These are phyloP conservation scores for Aspergillus sp. DNA, from an alignment of 2,329 filamentous ascomycete species.

Conservation along the genomic window DNA sequence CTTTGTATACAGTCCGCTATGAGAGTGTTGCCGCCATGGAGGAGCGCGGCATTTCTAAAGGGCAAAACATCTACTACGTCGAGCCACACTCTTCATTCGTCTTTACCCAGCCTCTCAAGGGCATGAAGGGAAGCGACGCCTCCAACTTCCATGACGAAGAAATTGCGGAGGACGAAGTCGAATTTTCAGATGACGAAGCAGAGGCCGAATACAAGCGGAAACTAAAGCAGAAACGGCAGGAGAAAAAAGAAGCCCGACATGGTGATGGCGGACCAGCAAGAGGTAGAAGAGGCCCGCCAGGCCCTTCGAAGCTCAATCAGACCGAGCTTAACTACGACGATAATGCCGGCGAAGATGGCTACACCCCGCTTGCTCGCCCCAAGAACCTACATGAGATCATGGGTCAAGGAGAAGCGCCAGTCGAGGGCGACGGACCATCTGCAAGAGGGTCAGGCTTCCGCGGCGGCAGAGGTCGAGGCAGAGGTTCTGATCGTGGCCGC, in stretches of 20 bases:
- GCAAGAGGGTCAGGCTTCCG: slow-evolving; percentile 32
- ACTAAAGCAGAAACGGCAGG: slow-evolving; percentile 59
- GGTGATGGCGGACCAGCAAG: slow-evolving; percentile 32
- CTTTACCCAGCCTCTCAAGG: slow-evolving; percentile 75
- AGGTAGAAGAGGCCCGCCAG: slow-evolving; percentile 28
- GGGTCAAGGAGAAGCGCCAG: slow-evolving; percentile 31
- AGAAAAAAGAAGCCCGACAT: slow-evolving; percentile 45
- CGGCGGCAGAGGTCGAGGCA: slow-evolving; percentile 44
- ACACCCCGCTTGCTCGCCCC: slow-evolving; percentile 64
- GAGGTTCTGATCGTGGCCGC: slow-evolving; percentile 33
- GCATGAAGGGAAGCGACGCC: slow-evolving; percentile 81
- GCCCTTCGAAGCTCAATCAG: slow-evolving; percentile 33
- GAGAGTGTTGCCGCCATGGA: slow-evolving; percentile 60
- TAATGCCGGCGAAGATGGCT: slow-evolving; percentile 47
- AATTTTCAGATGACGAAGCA: slow-evolving; percentile 95
- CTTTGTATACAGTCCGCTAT: slow-evolving; percentile 78
- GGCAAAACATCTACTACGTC: slow-evolving; percentile 71
- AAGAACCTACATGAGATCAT: slow-evolving; percentile 53
- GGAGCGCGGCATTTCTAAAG: slow-evolving; percentile 60
- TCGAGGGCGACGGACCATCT: slow-evolving; percentile 24
- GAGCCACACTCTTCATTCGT: slow-evolving; percentile 72
- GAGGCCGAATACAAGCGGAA: slow-evolving; percentile 74
- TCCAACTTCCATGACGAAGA: slow-evolving; percentile 95
- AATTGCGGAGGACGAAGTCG: slow-evolving; percentile 73
- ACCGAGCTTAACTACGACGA: slow-evolving; percentile 61